These are phyloP conservation scores for Malus asiatica DNA, from an alignment of 306 rosid species.

Conservation along the genomic window DNA sequence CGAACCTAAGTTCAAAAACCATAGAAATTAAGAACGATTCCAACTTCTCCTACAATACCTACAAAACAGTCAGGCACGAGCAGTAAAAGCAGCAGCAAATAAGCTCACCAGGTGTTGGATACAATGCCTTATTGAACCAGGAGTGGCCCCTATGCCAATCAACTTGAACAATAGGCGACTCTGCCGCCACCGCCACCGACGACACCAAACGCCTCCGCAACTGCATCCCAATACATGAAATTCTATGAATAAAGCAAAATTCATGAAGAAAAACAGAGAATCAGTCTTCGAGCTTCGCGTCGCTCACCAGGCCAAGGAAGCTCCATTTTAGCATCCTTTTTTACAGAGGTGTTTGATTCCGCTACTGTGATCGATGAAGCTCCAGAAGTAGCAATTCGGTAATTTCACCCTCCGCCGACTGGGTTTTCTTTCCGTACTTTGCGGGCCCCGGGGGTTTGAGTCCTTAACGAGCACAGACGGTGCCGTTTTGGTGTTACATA, in stretches of 20 bases:
- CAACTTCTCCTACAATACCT: neutral
- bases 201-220: slow-evolving; percentile 54
- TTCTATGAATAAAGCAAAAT: neutral
- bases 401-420: neutral
- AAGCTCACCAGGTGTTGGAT: slow-evolving; percentile 36
- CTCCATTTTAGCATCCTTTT: slow-evolving; percentile 40
- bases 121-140: slow-evolving; percentile 26
- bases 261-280: neutral
- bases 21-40: neutral
- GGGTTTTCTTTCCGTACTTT: neutral
- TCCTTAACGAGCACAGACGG: neutral
- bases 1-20: slow-evolving; percentile 30
- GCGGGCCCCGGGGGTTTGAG: neutral
- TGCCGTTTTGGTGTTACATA: neutral
- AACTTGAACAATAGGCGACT: slow-evolving; percentile 21
- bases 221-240: slow-evolving; percentile 26
- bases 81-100: neutral
- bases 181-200: slow-evolving; percentile 19
- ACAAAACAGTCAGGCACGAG: neutral
- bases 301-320: slow-evolving; percentile 56
- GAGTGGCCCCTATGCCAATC: slow-evolving; percentile 18
- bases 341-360: neutral
- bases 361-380: neutral
- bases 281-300: neutral
- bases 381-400: neutral